Percentiles rank a stretch among this genome's conserved stretches.
These are phyloP conservation scores for Claviceps cyperi DNA, from an alignment of 2,329 filamentous ascomycete species.

Conservation along the genomic window DNA sequence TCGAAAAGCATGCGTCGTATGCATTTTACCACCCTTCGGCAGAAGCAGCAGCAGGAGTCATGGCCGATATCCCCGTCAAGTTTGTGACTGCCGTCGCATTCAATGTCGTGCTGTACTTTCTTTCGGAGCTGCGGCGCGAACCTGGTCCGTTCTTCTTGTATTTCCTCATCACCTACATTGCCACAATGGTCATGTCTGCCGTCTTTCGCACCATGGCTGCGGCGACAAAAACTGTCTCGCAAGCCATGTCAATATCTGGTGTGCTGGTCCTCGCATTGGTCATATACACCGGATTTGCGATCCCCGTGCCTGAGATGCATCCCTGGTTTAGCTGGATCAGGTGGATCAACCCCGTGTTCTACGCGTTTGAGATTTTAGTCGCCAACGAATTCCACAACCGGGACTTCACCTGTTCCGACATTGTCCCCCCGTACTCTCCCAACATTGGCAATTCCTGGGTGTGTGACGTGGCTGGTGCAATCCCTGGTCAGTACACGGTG, in stretches of 20 bases:
- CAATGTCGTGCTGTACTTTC: conserved; percentile 44
- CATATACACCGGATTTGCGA: conserved; percentile 44
- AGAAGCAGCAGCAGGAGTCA: conserved; percentile 39
- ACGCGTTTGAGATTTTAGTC: conserved; percentile 59
- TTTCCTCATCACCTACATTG: conserved; percentile 52
- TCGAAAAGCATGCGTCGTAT: conserved; percentile 33
- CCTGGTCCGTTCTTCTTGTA: conserved; percentile 63
- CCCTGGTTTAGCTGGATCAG: conserved; percentile 65
- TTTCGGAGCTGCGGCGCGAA: conserved; percentile 38
- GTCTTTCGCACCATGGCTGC: conserved; percentile 63
- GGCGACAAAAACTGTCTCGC: conserved; percentile 49
- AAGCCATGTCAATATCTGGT: conserved; percentile 38
- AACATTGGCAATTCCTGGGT: conserved; percentile 32
- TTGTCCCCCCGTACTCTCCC: conserved; percentile 32
- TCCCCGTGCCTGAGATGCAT: conserved; percentile 42
- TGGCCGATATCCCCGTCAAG: conserved; percentile 43
- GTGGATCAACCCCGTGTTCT: conserved; percentile 59
- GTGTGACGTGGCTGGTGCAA: conserved; percentile 39
- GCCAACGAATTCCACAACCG: conserved; percentile 56
- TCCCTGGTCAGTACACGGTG: conserved; percentile 37
- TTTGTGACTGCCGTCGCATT: conserved; percentile 34
- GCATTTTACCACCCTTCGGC: conserved; percentile 37
- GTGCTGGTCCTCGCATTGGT: conserved; percentile 45
- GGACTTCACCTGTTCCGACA: conserved; percentile 38
- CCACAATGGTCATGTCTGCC: conserved; percentile 60